These are phyloP conservation scores for Saccharomyces mikatae DNA, from an alignment of 805 yeast species.

Conservation along the genomic window DNA sequence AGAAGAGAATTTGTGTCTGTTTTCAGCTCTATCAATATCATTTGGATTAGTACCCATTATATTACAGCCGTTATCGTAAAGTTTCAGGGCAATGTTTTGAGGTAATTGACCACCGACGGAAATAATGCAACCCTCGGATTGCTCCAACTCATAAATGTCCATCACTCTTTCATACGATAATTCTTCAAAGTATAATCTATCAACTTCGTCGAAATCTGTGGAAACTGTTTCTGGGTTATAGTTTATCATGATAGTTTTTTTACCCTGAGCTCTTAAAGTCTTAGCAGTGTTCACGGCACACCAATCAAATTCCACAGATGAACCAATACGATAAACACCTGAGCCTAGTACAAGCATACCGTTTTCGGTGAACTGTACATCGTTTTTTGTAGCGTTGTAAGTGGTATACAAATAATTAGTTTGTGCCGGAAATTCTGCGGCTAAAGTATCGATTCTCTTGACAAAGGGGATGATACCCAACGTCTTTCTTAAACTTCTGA, in stretches of 20 bases:
- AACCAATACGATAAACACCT: constrained; percentile 98
- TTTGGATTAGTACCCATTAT: constrained; percentile 91
- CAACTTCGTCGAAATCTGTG: constrained; percentile 97
- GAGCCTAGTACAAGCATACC: constrained; percentile 95
- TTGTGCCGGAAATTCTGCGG: constrained; percentile 97
- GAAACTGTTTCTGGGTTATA: constrained; percentile 98
- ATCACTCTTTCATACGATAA: constrained; percentile 90
- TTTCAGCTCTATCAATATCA: constrained; percentile 95
- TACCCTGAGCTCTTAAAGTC: constrained; percentile 79
- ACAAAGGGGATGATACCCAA: constrained; percentile 85
- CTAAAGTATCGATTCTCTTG: constrained; percentile 92
- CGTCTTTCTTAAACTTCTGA: constrained; percentile 72
- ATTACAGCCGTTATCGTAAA: constrained; percentile 75
- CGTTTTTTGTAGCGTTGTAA: constrained; percentile 82
- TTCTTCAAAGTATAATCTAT: constrained; percentile 93
- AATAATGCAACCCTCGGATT: constrained; percentile 83
- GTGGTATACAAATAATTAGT: constrained; percentile 95
- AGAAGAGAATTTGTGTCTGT: constrained; percentile 94
- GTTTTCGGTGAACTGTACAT: constrained; percentile 75
- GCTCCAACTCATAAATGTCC: constrained; percentile 93
- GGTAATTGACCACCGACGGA: constrained; percentile 98
- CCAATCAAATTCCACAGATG: constrained; percentile 98
- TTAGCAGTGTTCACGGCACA: constrained; percentile 97
- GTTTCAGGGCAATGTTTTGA: constrained; percentile 84
- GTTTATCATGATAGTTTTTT: constrained; percentile 90